Evolutionary conservation across 1,139 yeast species (phyloP).

Genomic region (Geotrichum histeridarum): DNA sequence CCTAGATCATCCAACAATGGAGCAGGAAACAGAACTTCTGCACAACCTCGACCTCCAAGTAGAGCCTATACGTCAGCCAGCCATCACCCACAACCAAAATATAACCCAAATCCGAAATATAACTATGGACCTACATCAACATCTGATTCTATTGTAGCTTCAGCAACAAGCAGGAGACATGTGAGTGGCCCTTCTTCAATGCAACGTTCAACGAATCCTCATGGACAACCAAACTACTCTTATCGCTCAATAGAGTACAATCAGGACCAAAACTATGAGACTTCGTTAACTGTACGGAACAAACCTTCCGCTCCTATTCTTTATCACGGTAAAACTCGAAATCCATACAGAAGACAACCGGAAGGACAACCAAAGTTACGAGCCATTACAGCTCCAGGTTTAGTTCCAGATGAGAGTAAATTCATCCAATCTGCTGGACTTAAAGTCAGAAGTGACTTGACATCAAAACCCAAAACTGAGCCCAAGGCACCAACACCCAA

Average conservation of each 20-base stretch:
- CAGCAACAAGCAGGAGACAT: background rate
- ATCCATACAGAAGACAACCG: background rate
- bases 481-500: constrained; percentile 2
- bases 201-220: background rate
- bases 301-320: constrained; percentile 12
- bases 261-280: constrained; percentile 4
- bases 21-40: too few relatives aligned
- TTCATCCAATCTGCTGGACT: constrained; percentile 17
- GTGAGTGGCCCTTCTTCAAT: constrained; percentile 7
- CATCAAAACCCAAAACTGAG: background rate
- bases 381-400: constrained; percentile 4
- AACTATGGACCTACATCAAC: constrained; percentile 5
- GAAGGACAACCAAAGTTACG: constrained; percentile 6
- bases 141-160: constrained; percentile 6
- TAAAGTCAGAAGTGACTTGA: constrained; percentile 9
- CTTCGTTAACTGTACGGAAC: constrained; percentile 7
- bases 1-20: background rate
- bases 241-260: constrained; percentile 10
- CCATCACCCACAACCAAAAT: background rate
- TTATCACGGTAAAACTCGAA: constrained; percentile 4
- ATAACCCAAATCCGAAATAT: background rate
- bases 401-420: constrained; percentile 9
- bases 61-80: background rate
- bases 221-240: background rate
- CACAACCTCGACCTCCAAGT: constrained; percentile 8